phyloP scores from a whole-genome alignment of 179 eudicot genomes.

The Gypsophila paniculata region DNA sequence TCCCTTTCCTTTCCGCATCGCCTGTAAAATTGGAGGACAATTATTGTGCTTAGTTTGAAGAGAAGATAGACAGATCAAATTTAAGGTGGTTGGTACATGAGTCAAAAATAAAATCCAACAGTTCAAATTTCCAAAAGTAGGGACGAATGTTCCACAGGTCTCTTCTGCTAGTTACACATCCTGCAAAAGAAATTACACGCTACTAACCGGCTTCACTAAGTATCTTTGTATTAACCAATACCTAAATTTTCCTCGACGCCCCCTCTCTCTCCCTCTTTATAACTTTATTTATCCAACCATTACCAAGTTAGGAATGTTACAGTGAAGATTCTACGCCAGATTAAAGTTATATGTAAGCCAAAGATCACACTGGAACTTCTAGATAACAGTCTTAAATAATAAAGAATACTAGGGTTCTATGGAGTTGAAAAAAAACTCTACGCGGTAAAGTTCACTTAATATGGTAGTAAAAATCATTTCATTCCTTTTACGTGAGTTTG shows the following conservation, averaged over 20 bases:
- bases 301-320: too few species aligned
- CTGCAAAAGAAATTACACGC: neutral
- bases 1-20: constrained; percentile 32
- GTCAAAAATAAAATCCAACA: too few species aligned
- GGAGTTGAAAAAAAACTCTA: too few species aligned
- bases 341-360: neutral
- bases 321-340: too few species aligned
- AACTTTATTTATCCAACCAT: too few species aligned
- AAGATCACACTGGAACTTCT: neutral
- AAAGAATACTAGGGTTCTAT: neutral
- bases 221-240: neutral
- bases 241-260: neutral
- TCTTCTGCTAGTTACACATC: neutral
- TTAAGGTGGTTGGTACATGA: neutral
- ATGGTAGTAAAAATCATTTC: too few species aligned
- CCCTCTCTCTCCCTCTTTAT: neutral
- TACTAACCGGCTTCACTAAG: neutral
- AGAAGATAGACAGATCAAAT: neutral
- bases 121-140: too few species aligned
- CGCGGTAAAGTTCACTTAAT: too few species aligned
- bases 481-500: too few species aligned
- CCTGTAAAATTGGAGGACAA: constrained; percentile 21
- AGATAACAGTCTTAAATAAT: neutral
- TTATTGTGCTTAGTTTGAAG: neutral
- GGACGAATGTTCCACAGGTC: neutral